phyloP scores from a whole-genome alignment of 2,329 filamentous ascomycete genomes.

The Ascocoryne sarcoides region DNA sequence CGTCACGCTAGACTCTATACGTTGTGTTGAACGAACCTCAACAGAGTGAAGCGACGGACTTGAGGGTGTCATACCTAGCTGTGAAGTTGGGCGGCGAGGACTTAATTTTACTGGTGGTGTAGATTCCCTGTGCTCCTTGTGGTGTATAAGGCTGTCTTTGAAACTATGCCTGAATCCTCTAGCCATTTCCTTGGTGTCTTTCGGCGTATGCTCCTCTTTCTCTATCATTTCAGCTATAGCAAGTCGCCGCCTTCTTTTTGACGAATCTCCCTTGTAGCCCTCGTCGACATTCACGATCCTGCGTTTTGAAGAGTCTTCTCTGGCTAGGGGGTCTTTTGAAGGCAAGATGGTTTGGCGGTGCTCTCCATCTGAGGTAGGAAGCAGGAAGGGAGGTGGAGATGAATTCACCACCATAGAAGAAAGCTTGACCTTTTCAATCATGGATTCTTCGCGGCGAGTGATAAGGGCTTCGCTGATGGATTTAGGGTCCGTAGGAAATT shows the following conservation, averaged over 20 bases:
- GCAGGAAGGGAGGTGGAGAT: not conserved
- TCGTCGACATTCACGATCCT: not conserved
- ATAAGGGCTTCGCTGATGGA: not conserved
- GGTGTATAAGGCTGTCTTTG: no score
- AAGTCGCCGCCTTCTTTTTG: not conserved
- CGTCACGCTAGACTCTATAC: not conserved
- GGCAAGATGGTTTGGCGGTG: not conserved
- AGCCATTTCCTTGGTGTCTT: slow-evolving; percentile 9
- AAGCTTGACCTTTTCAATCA: not conserved
- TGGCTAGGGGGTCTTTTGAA: no score
- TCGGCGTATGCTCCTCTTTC: slow-evolving; percentile 3
- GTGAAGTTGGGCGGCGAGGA: no score
- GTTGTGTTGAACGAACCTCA: not conserved
- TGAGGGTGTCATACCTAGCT: no score
- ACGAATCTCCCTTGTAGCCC: not conserved
- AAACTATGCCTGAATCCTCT: slow-evolving; percentile 8
- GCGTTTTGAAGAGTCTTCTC: not conserved
- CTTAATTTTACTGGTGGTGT: no score
- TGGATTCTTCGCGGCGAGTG: no score
- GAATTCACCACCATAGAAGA: not conserved
- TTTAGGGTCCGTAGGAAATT: no score
- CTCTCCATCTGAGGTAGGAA: not conserved
- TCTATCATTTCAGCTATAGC: slow-evolving; percentile 1
- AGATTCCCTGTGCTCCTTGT: no score
- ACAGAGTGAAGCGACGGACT: no score